Conservation (phyloP, 176 grass and related monocot genomes). For the Carex cristatella region DNA sequence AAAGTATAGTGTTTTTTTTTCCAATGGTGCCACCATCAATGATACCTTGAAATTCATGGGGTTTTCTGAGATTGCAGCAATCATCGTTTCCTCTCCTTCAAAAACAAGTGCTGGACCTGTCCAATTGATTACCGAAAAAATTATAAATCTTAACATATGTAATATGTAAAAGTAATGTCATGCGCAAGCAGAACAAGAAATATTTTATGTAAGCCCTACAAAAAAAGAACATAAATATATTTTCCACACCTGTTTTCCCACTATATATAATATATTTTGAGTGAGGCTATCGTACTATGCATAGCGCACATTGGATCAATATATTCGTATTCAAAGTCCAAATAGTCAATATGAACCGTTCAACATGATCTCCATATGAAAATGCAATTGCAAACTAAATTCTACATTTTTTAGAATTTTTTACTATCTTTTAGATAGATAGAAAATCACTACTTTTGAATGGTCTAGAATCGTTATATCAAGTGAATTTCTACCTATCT, state of each 20-base stretch:
- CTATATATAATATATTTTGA: neutral
- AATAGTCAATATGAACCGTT: too few relatives aligned
- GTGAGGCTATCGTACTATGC: too few relatives aligned
- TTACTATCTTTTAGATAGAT: too few relatives aligned
- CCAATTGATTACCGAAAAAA: neutral
- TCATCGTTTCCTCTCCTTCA: constrained; percentile 97
- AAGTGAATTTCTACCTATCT: too few relatives aligned
- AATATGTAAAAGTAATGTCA: neutral
- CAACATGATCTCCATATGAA: too few relatives aligned
- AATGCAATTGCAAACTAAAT: too few relatives aligned
- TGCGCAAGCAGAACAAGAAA: neutral
- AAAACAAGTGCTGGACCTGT: constrained; percentile 89
- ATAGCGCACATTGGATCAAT: too few relatives aligned
- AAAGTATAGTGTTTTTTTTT: neutral
- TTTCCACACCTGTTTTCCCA: neutral
- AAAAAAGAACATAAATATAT: neutral
- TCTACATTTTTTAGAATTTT: too few relatives aligned
- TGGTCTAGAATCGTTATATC: too few relatives aligned
- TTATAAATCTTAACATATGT: neutral
- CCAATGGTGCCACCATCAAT: neutral
- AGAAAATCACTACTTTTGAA: too few relatives aligned
- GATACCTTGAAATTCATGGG: constrained; percentile 76
- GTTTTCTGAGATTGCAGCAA: constrained; percentile 78
- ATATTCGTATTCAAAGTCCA: too few relatives aligned
- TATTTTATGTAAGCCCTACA: neutral